Base-by-base conservation (phyloP, 306 rosid genomes). In the Corylus avellana region DNA sequence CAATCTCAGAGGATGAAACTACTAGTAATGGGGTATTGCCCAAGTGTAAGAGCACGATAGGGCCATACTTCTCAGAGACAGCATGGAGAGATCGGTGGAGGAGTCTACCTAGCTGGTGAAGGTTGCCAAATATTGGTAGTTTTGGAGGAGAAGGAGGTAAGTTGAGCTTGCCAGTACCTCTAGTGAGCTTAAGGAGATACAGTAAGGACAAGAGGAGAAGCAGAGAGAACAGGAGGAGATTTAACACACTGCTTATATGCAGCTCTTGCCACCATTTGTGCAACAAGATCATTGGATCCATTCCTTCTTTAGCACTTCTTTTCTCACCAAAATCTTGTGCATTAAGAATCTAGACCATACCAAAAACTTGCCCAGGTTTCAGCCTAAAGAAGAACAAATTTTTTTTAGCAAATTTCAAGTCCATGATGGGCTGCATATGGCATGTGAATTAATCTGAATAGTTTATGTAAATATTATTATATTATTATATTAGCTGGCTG, bases 61-160 rank as follows among this genome's bases (percentile, higher is more conserved):
- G 48, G 0, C 85, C 87, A 8, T 83, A 77, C 16, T 70, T 77
- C 10, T 14, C 22, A 1, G 83, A 77, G 67, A 83, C 71, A 1
- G 71, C 17, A 9, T 58, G 63, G 14, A 86, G 32, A 27, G 85
- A 80, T 1, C 44, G 79, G 10, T 80, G 85, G 13, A 80, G 89
- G 0, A 80, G 81, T 29, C 74, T n/a, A 1, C 89, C 89, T 49
- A 86, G n/a, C 20, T 80, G 87, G 12, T 86, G 87, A 49, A 86
- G 77, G 16, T 86, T 83, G 11, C 89, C 87, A 2, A 86, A 83
- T 53, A 86, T 0, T 0, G 85, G 87, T 9, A 86, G 79, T 53
- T 83, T 86, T 57, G 85, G 72, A 66, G 72, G 72, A 66, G 71
- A 66, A 1, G 14, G 49, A 66, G 72, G 72, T 66, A 66, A 17